phyloP scores from a whole-genome alignment of 2,329 filamentous ascomycete genomes.

The Xylariaceae sp. region DNA sequence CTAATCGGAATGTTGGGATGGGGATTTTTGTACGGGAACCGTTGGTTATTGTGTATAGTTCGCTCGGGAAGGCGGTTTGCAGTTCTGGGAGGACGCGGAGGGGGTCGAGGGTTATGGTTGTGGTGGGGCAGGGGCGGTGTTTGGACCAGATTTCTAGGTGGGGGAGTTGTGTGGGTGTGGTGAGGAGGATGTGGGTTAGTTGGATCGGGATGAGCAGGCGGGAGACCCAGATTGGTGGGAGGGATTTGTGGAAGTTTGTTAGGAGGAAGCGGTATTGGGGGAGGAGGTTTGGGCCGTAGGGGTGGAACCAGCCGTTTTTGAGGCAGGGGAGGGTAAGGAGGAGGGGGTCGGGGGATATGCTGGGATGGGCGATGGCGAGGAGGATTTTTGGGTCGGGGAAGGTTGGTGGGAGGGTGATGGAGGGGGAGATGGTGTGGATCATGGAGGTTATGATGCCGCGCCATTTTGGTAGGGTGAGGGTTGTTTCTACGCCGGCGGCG shows the following conservation, averaged over 20 bases:
- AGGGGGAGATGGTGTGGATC: conserved; percentile 12
- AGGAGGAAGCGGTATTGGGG: conserved; percentile 20
- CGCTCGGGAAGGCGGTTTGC: conserved; percentile 8
- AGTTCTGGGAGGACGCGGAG: conserved; percentile 21
- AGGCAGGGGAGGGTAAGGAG: conserved; percentile 17
- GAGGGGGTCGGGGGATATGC: conserved; percentile 16
- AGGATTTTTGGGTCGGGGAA: conserved; percentile 17
- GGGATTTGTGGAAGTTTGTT: conserved; percentile 21
- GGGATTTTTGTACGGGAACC: conserved; percentile 7
- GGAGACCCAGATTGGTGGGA: conserved; percentile 19
- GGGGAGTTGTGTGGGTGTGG: conserved; percentile 1
- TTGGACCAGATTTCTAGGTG: conserved; percentile 11
- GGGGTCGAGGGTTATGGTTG: conserved; percentile 18
- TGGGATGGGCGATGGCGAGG: conserved; percentile 11
- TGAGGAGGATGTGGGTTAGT: conserved; percentile 20
- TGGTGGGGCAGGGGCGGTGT: conserved; percentile 6
- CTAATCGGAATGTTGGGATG: conserved; percentile 12
- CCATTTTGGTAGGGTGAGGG: conserved; percentile 20
- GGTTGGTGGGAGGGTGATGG: conserved; percentile 13
- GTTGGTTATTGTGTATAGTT: conserved; percentile 13
- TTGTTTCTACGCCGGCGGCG: conserved; percentile 9
- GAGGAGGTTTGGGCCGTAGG: conserved; percentile 19
- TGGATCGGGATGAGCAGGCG: conserved; percentile 22
- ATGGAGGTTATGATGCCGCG: conserved; percentile 19
- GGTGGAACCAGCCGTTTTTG: conserved; percentile 20